Evolutionary conservation across 2,329 filamentous ascomycete species (phyloP), one percentile per base, ranked within the genome.

Genomic region (Diaporthe sp.): DNA sequence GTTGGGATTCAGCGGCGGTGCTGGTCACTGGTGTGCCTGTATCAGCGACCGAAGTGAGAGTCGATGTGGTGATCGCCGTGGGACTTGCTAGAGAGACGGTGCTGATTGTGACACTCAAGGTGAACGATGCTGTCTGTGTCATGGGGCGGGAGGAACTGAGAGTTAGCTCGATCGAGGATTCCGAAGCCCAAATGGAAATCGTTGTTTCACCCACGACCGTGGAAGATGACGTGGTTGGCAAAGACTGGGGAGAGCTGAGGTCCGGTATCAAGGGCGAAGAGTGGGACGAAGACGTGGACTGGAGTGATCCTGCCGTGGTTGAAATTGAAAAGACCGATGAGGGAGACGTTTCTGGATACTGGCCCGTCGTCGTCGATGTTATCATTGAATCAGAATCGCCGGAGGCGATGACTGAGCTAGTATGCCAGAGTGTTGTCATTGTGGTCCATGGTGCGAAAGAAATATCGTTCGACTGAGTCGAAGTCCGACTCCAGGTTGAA

Each of bases 41-140:
- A n/a, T 4, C 35, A 38, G 64, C 22, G 33, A 12, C n/a, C 22
- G 8, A 40, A 67, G 30, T 52, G 45, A 30, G 52, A 8, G 30
- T 52, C 33, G 22, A 38, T 13, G 28, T 50, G 19, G 30, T 35
- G 42, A 13, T 4, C 38, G 33, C 19, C 40, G 9, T 28, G 22
- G 22, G n/a, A 25, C 45, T 67, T 19, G 33, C n/a, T 19, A 47
- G 15, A 40, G 64, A 28, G 30, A 28, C 17, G 47, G 15, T 40
- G 47, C 47, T 35, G 9, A 6, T 12, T 38, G 22, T 5, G 7
- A 67, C 4, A 4, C 30, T 52, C 45, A 40, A 22, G 64, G 64
- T 68, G 10, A 68, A 68, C 3, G 64, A 68, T 54, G 64, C 64
- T 50, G 64, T 67, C 13, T 35, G 22, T 19, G 45, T 67, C 30